Conservation (phyloP, 495 filamentous ascomycete genomes). For the Thozetella sp. region DNA sequence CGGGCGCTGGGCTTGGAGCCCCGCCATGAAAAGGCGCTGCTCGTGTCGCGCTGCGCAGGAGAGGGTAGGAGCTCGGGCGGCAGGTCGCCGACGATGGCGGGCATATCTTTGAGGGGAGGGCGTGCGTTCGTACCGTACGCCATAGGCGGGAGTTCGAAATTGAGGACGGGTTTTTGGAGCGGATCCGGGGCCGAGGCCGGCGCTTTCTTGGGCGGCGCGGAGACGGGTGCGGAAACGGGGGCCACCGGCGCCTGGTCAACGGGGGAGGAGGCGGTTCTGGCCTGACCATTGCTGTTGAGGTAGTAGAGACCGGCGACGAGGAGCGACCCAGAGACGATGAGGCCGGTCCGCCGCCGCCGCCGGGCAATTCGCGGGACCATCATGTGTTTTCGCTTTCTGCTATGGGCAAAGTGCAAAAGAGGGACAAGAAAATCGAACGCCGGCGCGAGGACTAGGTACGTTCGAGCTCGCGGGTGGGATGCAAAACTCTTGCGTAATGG, state of each 20-base stretch:
- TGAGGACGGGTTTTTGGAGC: not conserved
- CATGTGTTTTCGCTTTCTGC: not conserved
- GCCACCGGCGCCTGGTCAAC: not conserved
- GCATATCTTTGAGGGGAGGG: slow-evolving; percentile 28
- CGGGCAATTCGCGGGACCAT: not conserved
- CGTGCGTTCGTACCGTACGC: slow-evolving; percentile 23
- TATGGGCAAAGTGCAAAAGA: no score
- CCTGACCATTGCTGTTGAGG: not conserved
- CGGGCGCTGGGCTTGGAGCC: not conserved
- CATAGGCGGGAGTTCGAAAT: slow-evolving; percentile 13
- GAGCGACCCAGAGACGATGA: not conserved
- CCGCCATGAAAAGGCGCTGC: not conserved
- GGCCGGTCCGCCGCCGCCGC: not conserved
- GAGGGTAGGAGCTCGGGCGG: slow-evolving; percentile 33
- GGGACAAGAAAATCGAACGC: no score
- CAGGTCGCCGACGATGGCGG: slow-evolving; percentile 30
- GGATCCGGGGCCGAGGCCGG: not conserved
- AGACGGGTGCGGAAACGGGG: not conserved
- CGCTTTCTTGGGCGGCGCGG: not conserved
- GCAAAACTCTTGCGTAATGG: no score
- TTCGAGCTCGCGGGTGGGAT: no score
- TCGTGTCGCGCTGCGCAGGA: not conserved
- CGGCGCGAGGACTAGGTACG: no score
- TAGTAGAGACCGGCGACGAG: not conserved
- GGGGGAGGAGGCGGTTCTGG: not conserved